Conservation (phyloP, 768 basidiomycete genomes). For the Leccinum longicurvipes region DNA sequence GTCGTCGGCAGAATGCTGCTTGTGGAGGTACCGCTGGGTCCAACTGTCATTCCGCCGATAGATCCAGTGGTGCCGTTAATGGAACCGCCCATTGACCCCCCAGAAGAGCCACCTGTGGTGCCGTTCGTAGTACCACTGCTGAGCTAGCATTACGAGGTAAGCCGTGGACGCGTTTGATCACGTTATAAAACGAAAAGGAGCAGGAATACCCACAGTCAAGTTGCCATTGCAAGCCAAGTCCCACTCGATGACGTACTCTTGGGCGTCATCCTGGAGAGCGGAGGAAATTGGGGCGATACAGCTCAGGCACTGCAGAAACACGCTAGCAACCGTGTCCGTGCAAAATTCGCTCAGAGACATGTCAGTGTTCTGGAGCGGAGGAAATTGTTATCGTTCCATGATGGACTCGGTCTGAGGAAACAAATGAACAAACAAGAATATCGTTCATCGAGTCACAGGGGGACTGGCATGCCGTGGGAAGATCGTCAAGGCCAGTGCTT, state of each 20-base stretch:
- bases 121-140: slow-evolving; percentile 4
- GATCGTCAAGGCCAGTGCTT: neutral
- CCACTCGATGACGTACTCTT: slow-evolving; percentile 12
- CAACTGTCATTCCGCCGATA: neutral
- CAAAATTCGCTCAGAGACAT: slow-evolving; percentile 11
- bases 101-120: too few relatives aligned
- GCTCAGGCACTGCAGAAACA: slow-evolving; percentile 18
- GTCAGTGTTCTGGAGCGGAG: slow-evolving; percentile 9
- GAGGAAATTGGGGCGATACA: slow-evolving; percentile 13
- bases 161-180: neutral
- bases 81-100: too few relatives aligned
- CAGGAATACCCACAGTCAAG: slow-evolving; percentile 16
- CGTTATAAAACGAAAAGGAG: too few relatives aligned
- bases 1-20: neutral
- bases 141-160: slow-evolving; percentile 5
- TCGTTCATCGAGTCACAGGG: slow-evolving; percentile 19
- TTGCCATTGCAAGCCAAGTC: slow-evolving; percentile 14
- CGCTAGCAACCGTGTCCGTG: slow-evolving; percentile 3
- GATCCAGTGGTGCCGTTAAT: slow-evolving; percentile 2
- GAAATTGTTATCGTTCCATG: neutral
- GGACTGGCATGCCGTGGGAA: slow-evolving; percentile 21
- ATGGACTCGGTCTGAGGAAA: too few relatives aligned
- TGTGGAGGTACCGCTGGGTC: neutral
- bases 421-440: slow-evolving; percentile 14
- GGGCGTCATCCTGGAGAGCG: neutral